Conservation (phyloP, 2,329 filamentous ascomycete genomes). For the Pseudocercospora vitis region DNA sequence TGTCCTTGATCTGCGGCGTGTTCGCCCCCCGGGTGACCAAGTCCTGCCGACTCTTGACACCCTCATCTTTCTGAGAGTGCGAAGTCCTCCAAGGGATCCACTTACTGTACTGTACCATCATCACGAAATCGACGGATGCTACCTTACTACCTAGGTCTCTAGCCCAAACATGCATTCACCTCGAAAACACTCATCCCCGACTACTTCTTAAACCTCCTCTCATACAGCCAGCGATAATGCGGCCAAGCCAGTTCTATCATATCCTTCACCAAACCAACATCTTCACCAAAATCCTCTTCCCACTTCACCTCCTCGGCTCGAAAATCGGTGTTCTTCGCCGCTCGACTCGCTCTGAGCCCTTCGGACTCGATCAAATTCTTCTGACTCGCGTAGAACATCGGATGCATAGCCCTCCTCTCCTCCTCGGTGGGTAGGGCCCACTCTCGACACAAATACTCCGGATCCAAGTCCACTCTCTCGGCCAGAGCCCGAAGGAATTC, state of each 20-base stretch:
- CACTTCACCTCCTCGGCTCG: not conserved
- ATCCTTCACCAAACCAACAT: not conserved
- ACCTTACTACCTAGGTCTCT: too few species aligned
- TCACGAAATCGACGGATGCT: too few species aligned
- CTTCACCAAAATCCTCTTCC: constrained; percentile 3
- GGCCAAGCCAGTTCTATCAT: not conserved
- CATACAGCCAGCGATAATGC: not conserved
- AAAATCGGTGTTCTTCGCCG: constrained; percentile 2
- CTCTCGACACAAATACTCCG: constrained; percentile 31
- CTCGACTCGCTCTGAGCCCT: not conserved
- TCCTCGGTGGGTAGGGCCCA: not conserved
- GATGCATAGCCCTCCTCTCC: constrained; percentile 6
- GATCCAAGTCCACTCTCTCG: constrained; percentile 36
- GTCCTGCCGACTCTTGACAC: too few species aligned
- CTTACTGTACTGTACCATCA: too few species aligned
- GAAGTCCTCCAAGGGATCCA: too few species aligned
- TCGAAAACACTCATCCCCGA: too few species aligned
- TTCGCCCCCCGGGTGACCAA: too few species aligned
- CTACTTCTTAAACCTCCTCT: constrained; percentile 4
- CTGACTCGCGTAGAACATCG: constrained; percentile 12
- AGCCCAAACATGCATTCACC: too few species aligned
- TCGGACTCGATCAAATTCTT: constrained; percentile 7
- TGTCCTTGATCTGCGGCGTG: too few species aligned
- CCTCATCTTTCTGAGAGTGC: too few species aligned
- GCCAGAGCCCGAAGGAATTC: constrained; percentile 26